A percentile compares a stretch with the other conserved stretches of the same genome.
Conservation (phyloP, 805 yeast genomes). For the Candida arabinofermentans region DNA sequence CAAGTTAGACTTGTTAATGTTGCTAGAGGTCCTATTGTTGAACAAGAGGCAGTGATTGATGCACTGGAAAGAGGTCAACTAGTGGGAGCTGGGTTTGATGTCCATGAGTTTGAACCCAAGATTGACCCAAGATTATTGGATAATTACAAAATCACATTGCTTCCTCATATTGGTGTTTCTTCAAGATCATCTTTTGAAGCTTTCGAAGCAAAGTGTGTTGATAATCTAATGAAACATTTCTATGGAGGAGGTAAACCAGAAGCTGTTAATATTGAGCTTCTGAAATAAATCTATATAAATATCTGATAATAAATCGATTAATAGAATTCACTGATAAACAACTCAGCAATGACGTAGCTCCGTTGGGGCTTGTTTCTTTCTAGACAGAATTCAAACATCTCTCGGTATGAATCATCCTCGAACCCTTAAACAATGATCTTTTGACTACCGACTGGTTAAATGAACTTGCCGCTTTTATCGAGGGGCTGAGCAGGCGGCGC, state of each 20-base stretch:
- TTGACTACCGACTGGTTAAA: no score
- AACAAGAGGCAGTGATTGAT: constrained; percentile 36
- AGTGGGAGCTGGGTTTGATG: constrained; percentile 41
- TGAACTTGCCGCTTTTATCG: no score
- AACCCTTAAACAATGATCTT: no score
- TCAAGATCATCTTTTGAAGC: constrained; percentile 34
- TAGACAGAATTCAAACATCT: no score
- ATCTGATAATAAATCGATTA: no score
- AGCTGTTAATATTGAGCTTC: constrained; percentile 23
- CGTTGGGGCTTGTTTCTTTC: no score
- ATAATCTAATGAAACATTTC: constrained; percentile 34
- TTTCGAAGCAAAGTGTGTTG: constrained; percentile 36
- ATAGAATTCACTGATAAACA: no score
- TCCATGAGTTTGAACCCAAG: constrained; percentile 39
- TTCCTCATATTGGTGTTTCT: constrained; percentile 38
- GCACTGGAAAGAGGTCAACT: constrained; percentile 38
- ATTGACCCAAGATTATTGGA: constrained; percentile 30
- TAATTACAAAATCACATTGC: constrained; percentile 33
- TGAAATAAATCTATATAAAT: constrained; percentile 2
- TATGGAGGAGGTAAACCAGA: constrained; percentile 31
- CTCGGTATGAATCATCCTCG: no score
- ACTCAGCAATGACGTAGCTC: no score
- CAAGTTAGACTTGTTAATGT: constrained; percentile 32
- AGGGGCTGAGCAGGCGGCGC: not conserved
- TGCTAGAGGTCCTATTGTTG: constrained; percentile 39